Evolutionary conservation across 148 eudicot genomes (phyloP).

Genomic region (Camellia sinensis): DNA sequence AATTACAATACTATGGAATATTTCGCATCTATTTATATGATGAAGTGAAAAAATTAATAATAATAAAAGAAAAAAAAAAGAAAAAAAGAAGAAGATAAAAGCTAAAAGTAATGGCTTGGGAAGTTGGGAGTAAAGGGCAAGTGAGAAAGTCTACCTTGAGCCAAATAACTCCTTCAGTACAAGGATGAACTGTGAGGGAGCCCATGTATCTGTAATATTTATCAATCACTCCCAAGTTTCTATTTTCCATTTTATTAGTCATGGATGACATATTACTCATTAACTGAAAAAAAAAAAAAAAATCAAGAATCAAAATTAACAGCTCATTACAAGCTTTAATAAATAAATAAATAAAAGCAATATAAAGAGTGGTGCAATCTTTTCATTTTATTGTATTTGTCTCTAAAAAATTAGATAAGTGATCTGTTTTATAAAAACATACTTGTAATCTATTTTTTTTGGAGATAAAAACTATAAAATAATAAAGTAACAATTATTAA

Average conservation of each 20-base stretch:
- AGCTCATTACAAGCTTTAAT: neutral
- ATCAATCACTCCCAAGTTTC: neutral
- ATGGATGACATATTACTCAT: neutral
- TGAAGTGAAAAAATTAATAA: neutral
- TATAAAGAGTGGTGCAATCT: too few species aligned
- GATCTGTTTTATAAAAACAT: too few species aligned
- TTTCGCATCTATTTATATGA: too few species aligned
- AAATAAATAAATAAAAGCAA: neutral
- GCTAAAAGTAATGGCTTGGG: neutral
- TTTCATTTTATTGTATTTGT: too few species aligned
- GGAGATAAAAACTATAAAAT: too few species aligned
- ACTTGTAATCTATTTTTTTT: too few species aligned
- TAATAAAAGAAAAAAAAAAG: too few species aligned
- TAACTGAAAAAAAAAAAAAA: neutral
- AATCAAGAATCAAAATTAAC: neutral
- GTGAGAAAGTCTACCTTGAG: neutral
- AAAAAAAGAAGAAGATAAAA: too few species aligned
- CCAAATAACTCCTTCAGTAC: constrained; percentile 7
- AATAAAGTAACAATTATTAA: too few species aligned
- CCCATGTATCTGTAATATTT: constrained; percentile 13
- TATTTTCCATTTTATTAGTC: neutral
- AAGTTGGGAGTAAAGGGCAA: neutral
- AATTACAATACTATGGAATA: too few species aligned
- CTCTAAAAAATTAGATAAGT: too few species aligned
- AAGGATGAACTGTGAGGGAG: neutral